Percentiles rank a stretch among this genome's conserved stretches.
phyloP scores from a whole-genome alignment of 768 basidiomycete genomes.

The Mycena epipterygia region DNA sequence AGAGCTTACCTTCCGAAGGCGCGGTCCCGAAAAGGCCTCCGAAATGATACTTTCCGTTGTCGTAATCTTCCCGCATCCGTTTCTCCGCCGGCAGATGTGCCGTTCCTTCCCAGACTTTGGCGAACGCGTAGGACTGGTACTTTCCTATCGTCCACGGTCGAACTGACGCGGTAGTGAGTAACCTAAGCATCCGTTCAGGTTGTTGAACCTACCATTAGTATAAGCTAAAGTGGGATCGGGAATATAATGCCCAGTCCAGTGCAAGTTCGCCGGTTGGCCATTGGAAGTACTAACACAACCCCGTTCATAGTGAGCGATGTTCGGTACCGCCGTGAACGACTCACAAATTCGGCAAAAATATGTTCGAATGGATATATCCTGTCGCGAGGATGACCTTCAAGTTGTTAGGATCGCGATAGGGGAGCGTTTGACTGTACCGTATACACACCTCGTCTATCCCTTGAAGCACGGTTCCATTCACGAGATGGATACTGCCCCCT shows the following conservation, averaged over 20 bases:
- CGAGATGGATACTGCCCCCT: constrained; percentile 42
- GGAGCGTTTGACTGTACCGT: background rate
- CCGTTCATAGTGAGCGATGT: background rate
- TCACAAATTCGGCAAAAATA: constrained; percentile 42
- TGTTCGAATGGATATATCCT: constrained; percentile 47
- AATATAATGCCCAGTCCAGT: constrained; percentile 49
- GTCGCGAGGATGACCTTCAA: constrained; percentile 46
- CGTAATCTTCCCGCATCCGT: constrained; percentile 37
- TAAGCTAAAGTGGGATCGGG: constrained; percentile 51
- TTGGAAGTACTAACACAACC: constrained; percentile 30
- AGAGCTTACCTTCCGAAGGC: constrained; percentile 39
- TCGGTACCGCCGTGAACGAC: background rate
- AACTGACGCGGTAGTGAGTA: constrained; percentile 19
- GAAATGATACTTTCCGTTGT: constrained; percentile 35
- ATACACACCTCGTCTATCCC: constrained; percentile 45
- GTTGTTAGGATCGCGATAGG: background rate
- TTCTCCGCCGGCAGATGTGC: constrained; percentile 39
- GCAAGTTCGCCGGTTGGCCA: constrained; percentile 36
- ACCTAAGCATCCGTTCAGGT: background rate
- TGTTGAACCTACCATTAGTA: constrained; percentile 25
- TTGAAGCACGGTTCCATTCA: constrained; percentile 45
- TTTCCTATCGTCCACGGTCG: constrained; percentile 41
- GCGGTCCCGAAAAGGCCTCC: constrained; percentile 35
- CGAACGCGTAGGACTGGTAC: constrained; percentile 42
- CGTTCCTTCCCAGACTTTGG: constrained; percentile 44